Conservation (phyloP, 208 protist genomes). For the Leishmania turanica region DNA sequence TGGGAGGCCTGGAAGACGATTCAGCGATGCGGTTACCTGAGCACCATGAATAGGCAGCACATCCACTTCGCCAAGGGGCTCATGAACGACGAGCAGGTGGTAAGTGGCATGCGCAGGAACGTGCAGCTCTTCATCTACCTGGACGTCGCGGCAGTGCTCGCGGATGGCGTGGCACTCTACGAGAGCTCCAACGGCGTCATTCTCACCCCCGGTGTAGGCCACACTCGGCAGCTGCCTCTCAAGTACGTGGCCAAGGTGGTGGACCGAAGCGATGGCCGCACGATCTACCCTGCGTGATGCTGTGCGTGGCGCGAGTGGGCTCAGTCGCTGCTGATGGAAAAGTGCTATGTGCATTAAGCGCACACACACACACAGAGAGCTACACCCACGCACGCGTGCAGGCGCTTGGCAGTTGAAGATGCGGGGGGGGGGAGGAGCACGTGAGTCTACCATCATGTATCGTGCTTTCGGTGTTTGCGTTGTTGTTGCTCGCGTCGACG, state of each 20-base stretch:
- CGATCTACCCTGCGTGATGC: slow-evolving; percentile 21
- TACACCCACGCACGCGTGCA: neutral
- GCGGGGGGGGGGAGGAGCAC: too few relatives aligned
- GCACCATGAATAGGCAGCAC: slow-evolving; percentile 81
- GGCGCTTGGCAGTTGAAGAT: neutral
- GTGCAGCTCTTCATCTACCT: slow-evolving; percentile 82
- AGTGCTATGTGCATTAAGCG: neutral
- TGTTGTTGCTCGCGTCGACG: neutral
- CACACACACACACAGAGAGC: neutral
- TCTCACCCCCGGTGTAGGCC: slow-evolving; percentile 74
- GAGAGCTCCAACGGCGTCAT: slow-evolving; percentile 89
- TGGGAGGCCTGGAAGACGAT: slow-evolving; percentile 63
- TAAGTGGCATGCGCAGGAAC: slow-evolving; percentile 83
- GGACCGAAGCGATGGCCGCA: slow-evolving; percentile 40
- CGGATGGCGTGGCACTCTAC: slow-evolving; percentile 70
- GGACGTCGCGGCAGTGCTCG: slow-evolving; percentile 57
- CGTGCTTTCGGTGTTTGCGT: neutral
- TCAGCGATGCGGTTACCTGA: slow-evolving; percentile 69
- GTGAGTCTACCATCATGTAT: neutral
- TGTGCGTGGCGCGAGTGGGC: neutral
- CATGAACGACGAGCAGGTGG: slow-evolving; percentile 48
- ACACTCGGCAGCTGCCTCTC: slow-evolving; percentile 63
- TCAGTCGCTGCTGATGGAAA: neutral
- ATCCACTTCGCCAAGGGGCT: slow-evolving; percentile 92
- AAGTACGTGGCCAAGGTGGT: slow-evolving; percentile 71